phyloP scores from a whole-genome alignment of 2,329 filamentous ascomycete species.

The Chaetomiaceae sp. region DNA sequence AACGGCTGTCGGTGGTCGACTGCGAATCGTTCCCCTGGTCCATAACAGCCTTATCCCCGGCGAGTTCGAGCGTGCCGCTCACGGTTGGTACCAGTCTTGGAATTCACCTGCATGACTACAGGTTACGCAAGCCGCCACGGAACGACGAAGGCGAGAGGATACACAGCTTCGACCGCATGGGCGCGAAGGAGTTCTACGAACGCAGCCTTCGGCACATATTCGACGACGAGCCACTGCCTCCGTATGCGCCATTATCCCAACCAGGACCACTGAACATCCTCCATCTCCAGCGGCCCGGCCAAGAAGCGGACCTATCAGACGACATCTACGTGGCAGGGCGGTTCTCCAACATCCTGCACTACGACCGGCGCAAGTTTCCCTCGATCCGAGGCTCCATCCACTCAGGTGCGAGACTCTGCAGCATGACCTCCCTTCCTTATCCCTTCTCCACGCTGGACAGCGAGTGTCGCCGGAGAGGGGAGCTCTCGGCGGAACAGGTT shows the following conservation, averaged over 20 bases:
- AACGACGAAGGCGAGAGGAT: conserved; percentile 34
- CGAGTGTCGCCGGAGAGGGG: conserved; percentile 49
- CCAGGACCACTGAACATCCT: conserved; percentile 78
- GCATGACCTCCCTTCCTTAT: conserved; percentile 62
- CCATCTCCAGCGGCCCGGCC: conserved; percentile 58
- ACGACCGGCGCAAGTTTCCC: conserved; percentile 81
- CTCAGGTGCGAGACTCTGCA: conserved; percentile 74
- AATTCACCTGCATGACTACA: conserved; percentile 75
- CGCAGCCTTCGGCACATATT: conserved; percentile 35
- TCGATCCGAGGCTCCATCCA: conserved; percentile 71
- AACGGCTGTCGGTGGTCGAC: conserved; percentile 62
- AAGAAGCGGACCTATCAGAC: conserved; percentile 52
- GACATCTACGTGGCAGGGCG: conserved; percentile 86
- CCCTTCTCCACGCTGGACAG: conserved; percentile 58
- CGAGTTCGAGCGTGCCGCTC: conserved; percentile 60
- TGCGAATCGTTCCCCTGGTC: conserved; percentile 70
- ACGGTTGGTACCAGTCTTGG: conserved; percentile 79
- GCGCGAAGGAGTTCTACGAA: conserved; percentile 28
- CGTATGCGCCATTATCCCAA: conserved; percentile 68
- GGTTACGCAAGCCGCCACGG: conserved; percentile 36
- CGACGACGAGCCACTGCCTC: conserved; percentile 46
- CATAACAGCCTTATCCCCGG: conserved; percentile 74
- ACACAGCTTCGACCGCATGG: conserved; percentile 27
- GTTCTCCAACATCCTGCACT: conserved; percentile 82
- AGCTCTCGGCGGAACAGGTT: conserved; percentile 50